Conservation (phyloP, 108 stramenopile species). For the Aurantiochytrium sp. region DNA sequence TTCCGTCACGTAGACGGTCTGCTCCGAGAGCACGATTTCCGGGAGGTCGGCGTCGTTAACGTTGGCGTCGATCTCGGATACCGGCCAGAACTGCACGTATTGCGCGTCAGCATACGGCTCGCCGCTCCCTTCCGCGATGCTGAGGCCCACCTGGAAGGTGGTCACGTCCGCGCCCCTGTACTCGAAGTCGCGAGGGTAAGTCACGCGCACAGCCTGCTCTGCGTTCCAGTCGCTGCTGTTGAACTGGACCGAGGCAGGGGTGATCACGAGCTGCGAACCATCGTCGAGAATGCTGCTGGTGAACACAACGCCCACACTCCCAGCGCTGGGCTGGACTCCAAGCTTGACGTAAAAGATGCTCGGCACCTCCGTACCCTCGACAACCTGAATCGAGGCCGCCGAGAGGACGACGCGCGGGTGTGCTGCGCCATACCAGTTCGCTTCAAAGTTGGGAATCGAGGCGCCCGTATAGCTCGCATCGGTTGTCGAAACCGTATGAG, state of each 20-base stretch:
- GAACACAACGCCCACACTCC: not conserved
- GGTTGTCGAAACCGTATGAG: not conserved
- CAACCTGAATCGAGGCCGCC: not conserved
- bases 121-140: not conserved
- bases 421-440: not conserved
- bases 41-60: not conserved
- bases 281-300: not conserved
- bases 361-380: not conserved
- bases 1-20: slow-evolving; percentile 41
- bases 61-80: not conserved
- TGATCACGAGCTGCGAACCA: not conserved
- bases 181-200: not conserved
- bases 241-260: not conserved
- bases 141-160: not conserved
- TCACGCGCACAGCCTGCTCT: not conserved
- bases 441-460: not conserved
- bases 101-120: not conserved
- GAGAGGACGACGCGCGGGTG: slow-evolving; percentile 13
- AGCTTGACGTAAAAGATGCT: not conserved
- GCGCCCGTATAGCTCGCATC: not conserved
- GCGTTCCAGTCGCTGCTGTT: not conserved
- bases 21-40: slow-evolving; percentile 32
- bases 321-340: not conserved
- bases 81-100: not conserved
- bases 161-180: not conserved